Evolutionary conservation across 495 filamentous ascomycete species (phyloP).

Genomic region (Aspergillus baeticus): DNA sequence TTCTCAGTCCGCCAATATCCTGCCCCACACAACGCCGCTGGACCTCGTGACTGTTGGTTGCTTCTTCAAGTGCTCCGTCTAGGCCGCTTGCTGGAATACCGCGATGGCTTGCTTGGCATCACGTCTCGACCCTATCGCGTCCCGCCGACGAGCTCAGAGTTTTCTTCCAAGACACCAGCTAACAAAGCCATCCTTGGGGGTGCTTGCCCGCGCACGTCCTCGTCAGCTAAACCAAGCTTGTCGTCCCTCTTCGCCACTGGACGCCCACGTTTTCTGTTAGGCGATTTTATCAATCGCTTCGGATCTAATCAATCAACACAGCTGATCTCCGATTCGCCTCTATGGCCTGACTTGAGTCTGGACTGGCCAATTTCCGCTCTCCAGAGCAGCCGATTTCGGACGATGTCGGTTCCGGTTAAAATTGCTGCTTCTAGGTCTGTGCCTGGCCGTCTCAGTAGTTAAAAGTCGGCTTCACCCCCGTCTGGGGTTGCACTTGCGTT

Average conservation of each 20-base stretch:
- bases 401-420: conserved; percentile 1
- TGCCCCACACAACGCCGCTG: not conserved
- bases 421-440: not conserved
- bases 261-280: conserved; percentile 8
- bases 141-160: not conserved
- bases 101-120: not conserved
- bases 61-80: not conserved
- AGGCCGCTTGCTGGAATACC: not conserved
- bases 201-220: conserved; percentile 6
- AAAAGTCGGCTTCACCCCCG: not conserved
- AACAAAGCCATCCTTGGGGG: not conserved
- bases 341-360: conserved; percentile 2
- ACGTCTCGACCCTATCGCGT: not conserved
- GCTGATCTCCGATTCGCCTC: not conserved
- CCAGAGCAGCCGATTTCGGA: conserved; percentile 12
- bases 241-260: not conserved
- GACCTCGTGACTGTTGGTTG: not conserved
- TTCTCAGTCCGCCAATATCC: too few species aligned
- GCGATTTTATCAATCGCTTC: conserved; percentile 4
- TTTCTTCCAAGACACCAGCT: conserved; percentile 1
- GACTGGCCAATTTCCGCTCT: not conserved
- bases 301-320: conserved; percentile 15
- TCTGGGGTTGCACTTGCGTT: not conserved
- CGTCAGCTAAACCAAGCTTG: not conserved
- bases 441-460: not conserved